Evolutionary conservation across 2,329 filamentous ascomycete species (phyloP).

Genomic region (Coniochaeta pulveracea): DNA sequence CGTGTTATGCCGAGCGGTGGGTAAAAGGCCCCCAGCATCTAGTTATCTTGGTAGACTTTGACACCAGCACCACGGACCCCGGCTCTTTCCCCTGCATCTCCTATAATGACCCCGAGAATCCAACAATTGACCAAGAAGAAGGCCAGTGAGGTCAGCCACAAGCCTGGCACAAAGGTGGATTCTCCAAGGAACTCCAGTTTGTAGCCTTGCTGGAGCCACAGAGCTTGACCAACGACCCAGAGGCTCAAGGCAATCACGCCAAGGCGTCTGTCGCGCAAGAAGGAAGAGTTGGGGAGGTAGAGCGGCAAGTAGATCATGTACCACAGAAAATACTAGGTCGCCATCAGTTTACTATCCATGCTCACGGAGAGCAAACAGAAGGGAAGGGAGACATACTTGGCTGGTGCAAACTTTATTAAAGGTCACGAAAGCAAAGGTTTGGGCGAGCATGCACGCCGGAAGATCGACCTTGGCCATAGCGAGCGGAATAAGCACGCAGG

Average conservation of each 20-base stretch:
- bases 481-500: conserved; percentile 59
- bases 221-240: conserved; percentile 67
- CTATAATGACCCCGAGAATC: conserved; percentile 71
- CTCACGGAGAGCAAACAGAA: not conserved
- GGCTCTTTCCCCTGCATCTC: conserved; percentile 35
- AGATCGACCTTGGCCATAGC: conserved; percentile 72
- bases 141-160: conserved; percentile 62
- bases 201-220: conserved; percentile 68
- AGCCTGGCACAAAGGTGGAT: conserved; percentile 75
- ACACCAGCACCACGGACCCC: not conserved
- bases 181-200: conserved; percentile 67
- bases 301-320: conserved; percentile 90
- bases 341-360: conserved; percentile 7
- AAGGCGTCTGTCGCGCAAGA: conserved; percentile 46
- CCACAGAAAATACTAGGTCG: conserved; percentile 87
- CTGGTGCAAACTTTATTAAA: conserved; percentile 99
- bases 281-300: conserved; percentile 71
- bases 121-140: conserved; percentile 86
- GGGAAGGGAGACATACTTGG: conserved; percentile 49
- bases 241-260: conserved; percentile 55
- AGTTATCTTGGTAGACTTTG: too few species aligned
- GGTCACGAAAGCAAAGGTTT: conserved; percentile 93
- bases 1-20: too few species aligned
- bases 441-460: conserved; percentile 75
- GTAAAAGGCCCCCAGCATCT: too few species aligned